These are phyloP conservation scores for Colletotrichum musicola DNA, from an alignment of 2,329 filamentous ascomycete genomes.

Conservation along the genomic window DNA sequence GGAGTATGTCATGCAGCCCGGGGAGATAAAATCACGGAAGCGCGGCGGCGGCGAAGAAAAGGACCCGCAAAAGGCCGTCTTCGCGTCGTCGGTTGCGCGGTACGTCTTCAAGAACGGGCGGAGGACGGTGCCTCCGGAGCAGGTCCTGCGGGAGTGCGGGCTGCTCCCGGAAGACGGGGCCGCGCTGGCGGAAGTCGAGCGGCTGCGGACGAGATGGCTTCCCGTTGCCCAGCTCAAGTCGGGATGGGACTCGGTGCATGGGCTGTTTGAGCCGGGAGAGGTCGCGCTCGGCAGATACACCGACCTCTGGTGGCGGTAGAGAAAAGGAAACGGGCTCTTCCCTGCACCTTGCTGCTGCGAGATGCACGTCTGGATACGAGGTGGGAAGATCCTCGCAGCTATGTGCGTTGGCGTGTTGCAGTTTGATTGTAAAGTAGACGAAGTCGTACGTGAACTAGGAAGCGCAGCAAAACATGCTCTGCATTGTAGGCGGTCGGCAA, in stretches of 20 bases:
- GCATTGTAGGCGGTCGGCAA: too few species aligned
- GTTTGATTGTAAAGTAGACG: not conserved
- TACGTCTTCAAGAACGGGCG: conserved; percentile 87
- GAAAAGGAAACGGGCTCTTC: not conserved
- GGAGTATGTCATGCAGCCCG: conserved; percentile 55
- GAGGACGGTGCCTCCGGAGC: conserved; percentile 85
- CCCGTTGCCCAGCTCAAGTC: conserved; percentile 9
- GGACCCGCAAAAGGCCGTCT: conserved; percentile 72
- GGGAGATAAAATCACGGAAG: conserved; percentile 20
- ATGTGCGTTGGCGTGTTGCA: conserved; percentile 1
- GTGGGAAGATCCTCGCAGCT: not conserved
- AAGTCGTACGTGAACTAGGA: not conserved
- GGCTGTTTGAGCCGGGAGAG: conserved; percentile 15
- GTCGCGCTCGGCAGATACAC: conserved; percentile 22
- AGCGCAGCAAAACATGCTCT: not conserved
- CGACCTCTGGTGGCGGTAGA: conserved; percentile 19
- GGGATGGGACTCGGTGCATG: conserved; percentile 23
- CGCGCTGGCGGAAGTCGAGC: conserved; percentile 14
- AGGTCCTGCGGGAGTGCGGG: conserved; percentile 76
- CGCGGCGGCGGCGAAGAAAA: not conserved
- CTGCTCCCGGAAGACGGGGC: conserved; percentile 72
- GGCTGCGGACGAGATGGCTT: conserved; percentile 9
- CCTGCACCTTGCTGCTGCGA: not conserved
- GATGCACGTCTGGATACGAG: not conserved
- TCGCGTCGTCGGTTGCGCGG: conserved; percentile 80